Evolutionary conservation across 2,329 filamentous ascomycete genomes (phyloP), one percentile per base, ranked within the genome.

Genomic region (Annulohypoxylon truncatum): DNA sequence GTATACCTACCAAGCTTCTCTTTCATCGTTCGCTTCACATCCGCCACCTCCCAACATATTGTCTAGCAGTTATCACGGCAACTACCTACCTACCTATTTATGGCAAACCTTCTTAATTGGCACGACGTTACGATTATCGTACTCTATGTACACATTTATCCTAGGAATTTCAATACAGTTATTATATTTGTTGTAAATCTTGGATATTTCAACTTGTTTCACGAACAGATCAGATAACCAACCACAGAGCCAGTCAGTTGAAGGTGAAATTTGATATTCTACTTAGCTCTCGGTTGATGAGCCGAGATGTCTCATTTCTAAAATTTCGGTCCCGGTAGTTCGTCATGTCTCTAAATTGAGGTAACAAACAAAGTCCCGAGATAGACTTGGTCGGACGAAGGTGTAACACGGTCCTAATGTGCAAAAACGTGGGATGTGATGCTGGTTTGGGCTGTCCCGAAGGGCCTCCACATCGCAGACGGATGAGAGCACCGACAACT

Each of bases 261-360:
- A 18, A 47, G 29, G 20, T 18, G 40, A 29, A 46, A 4, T 20
- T 53, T 4, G 20, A 51, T 51, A 48, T 40, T 44, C 33, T 51
- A 20, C 24, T 38, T 29, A 31, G n/a, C 29, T 46, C 22, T 66
- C 51, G 52, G 50, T 46, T 54, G 29, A 47, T 33, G 44, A 61
- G 53, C 64, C 55, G 61, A 62, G 40, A 58, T 67, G 64, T 65
- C 50, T 67, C 46, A 67, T 31, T 15, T 46, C 12, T 35, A 18
- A 24, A 26, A 58, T 28, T 52, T 50, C 22, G 33, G 35, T 61
- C 57, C 42, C 48, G 22, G 28, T 3, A 26, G 38, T n/a, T 20
- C 40, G 31, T 59, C 9, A 22, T 52, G 64, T 55, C 59, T 56
- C 24, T 29, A n/a, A 29, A 42, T 31, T 44, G 28, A 56, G 28